Base-by-base conservation (phyloP, 2,329 filamentous ascomycete genomes). In the Graphium sp. region DNA sequence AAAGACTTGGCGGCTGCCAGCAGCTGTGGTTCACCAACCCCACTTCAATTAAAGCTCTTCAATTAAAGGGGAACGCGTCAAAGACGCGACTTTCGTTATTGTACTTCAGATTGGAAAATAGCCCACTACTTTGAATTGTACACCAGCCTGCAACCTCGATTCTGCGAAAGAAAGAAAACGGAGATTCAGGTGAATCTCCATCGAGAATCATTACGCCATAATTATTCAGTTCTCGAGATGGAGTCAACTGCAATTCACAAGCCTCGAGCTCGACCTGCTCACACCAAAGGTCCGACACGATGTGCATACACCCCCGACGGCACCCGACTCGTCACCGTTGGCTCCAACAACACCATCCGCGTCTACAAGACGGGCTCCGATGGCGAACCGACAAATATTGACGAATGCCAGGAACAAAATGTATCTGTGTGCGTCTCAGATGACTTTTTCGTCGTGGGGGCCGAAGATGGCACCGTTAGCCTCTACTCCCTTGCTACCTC, bases 391-490 rank as follows among this genome's bases (percentile, higher is more conserved):
- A 74, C 70, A 33, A 93, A 87, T 32, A 77, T 98, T 32, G 87
- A 95, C 47, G 83, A 94, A 37, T 83, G 78, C 31, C 78, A 79
- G 35, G 87, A 94, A 40, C 77, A 81, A 38, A 92, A 93, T 45
- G 63, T 80, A 13, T 74, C 77, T 18, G 70, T 95, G 14, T 78
- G 73, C 18, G 73, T 83, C 13, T 70, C 72, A 20, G 67, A 87
- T 45, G 71, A 78, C 34, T 84, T 80, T 50, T 92, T 94, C 47
- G 71, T 95, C 24, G 74, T 83, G 35, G 89, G 84, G 17, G 81
- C 82, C 13, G 87, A 98, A 50, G 85, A 95, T 54, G 89, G 91
- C 44, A 89, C 79, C n/a, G 83, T 98, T 43, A 92, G 79, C 58
- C 72, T 84, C 41, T 98, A 91, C 58, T 80, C 79, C n/a, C 64